These are phyloP conservation scores for Helminthosporium solani DNA, from an alignment of 2,329 filamentous ascomycete species.

Conservation along the genomic window DNA sequence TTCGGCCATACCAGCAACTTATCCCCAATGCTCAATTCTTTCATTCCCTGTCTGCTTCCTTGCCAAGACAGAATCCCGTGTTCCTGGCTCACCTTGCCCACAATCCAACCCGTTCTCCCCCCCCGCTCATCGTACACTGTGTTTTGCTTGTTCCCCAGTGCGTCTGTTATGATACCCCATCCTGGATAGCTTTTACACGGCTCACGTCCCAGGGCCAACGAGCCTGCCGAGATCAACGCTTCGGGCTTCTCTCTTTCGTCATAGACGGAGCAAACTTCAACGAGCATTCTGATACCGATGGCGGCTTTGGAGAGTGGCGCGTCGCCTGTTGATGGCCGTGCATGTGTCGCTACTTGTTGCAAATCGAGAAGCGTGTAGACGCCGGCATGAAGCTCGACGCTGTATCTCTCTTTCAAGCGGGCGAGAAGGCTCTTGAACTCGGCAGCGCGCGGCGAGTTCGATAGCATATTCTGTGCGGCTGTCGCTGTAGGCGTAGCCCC, in stretches of 20 bases:
- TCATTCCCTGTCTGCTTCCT: conserved; percentile 44
- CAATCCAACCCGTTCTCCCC: conserved; percentile 59
- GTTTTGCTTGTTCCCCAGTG: conserved; percentile 43
- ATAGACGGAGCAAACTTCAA: conserved; percentile 71
- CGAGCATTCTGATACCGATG: conserved; percentile 51
- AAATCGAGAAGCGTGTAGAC: conserved; percentile 76
- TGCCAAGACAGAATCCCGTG: conserved; percentile 71
- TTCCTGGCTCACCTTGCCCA: conserved; percentile 73
- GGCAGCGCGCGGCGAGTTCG: conserved; percentile 41
- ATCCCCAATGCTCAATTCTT: conserved; percentile 4
- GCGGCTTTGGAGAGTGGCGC: conserved; percentile 52
- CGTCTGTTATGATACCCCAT: conserved; percentile 68
- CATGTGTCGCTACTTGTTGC: conserved; percentile 74
- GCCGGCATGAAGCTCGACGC: conserved; percentile 71
- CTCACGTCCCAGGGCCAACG: conserved; percentile 70
- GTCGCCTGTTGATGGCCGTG: conserved; percentile 45
- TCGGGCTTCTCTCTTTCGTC: conserved; percentile 52
- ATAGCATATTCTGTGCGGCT: conserved; percentile 60
- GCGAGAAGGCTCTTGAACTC: conserved; percentile 46
- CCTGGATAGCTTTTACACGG: conserved; percentile 69
- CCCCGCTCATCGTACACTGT: conserved; percentile 29
- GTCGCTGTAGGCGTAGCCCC: conserved; percentile 76
- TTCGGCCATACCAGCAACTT: conserved; percentile 68
- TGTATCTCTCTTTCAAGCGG: conserved; percentile 31
- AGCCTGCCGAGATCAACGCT: conserved; percentile 68